Conservation (phyloP, 805 yeast species). For the Sugiyamaella boreocaroliniensis region DNA sequence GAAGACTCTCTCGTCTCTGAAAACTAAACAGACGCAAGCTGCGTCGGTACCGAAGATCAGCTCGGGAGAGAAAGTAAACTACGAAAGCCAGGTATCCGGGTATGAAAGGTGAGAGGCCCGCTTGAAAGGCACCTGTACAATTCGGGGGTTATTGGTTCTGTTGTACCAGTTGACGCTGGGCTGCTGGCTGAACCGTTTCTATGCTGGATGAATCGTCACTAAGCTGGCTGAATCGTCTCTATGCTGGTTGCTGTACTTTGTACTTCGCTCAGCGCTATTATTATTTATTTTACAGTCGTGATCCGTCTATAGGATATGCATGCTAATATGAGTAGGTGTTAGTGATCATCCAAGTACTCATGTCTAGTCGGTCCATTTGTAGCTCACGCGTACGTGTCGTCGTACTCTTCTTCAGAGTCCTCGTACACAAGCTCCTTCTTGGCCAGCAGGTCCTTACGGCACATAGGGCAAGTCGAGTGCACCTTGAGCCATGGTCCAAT, state of each 20-base stretch:
- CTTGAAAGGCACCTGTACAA: too few species aligned
- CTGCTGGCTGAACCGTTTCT: neutral
- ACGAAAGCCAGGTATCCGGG: neutral
- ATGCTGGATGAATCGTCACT: too few species aligned
- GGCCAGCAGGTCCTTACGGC: conserved; percentile 63
- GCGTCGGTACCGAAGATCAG: neutral
- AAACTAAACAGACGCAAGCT: neutral
- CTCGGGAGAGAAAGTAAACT: neutral
- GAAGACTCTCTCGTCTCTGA: conserved; percentile 7
- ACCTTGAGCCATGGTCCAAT: conserved; percentile 81
- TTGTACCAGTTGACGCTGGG: too few species aligned
- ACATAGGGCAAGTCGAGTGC: conserved; percentile 64
- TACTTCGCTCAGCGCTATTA: neutral
- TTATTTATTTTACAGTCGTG: neutral
- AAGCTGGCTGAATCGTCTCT: too few species aligned
- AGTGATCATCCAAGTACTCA: neutral
- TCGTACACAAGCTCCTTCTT: conserved; percentile 40
- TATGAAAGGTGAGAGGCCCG: neutral
- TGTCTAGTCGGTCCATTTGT: too few species aligned
- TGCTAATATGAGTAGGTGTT: neutral
- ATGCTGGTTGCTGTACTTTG: neutral
- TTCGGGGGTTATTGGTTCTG: too few species aligned
- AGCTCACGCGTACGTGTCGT: conserved; percentile 62
- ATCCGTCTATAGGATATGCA: neutral
- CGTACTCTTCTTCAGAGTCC: conserved; percentile 51